phyloP scores from a whole-genome alignment of 208 protist genomes.

The Lotmaria passim region DNA sequence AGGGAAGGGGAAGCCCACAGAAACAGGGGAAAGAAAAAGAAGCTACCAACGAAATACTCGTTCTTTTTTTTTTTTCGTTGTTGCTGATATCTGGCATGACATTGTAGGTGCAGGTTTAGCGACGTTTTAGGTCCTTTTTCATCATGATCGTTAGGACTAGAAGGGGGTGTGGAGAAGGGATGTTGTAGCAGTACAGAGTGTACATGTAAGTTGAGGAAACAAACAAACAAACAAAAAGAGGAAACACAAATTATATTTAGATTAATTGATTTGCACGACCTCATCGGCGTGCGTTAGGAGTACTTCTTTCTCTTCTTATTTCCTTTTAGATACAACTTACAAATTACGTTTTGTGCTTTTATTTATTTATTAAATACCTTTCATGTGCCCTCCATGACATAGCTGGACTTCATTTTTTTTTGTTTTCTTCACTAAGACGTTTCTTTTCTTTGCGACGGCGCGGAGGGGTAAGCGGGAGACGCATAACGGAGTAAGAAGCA shows the following conservation, averaged over 20 bases:
- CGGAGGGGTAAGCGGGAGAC: neutral
- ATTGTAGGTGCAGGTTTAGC: constrained; percentile 16
- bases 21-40: constrained; percentile 5
- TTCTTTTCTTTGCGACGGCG: constrained; percentile 1
- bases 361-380: too few relatives aligned
- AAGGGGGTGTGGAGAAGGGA: neutral
- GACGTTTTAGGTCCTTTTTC: neutral
- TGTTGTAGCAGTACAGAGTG: neutral
- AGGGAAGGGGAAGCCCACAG: constrained; percentile 9
- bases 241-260: neutral
- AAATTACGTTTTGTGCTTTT: constrained; percentile 8
- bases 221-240: neutral
- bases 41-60: neutral
- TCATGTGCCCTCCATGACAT: neutral
- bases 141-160: neutral
- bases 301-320: neutral
- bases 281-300: neutral
- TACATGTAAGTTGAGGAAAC: neutral
- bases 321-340: constrained; percentile 1
- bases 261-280: neutral
- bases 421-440: neutral
- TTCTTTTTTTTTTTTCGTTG: neutral
- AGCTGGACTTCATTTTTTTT: neutral
- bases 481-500: neutral
- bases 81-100: neutral